Evolutionary conservation across 2,329 filamentous ascomycete species (phyloP).

Genomic region (Malbranchea zuffiana): DNA sequence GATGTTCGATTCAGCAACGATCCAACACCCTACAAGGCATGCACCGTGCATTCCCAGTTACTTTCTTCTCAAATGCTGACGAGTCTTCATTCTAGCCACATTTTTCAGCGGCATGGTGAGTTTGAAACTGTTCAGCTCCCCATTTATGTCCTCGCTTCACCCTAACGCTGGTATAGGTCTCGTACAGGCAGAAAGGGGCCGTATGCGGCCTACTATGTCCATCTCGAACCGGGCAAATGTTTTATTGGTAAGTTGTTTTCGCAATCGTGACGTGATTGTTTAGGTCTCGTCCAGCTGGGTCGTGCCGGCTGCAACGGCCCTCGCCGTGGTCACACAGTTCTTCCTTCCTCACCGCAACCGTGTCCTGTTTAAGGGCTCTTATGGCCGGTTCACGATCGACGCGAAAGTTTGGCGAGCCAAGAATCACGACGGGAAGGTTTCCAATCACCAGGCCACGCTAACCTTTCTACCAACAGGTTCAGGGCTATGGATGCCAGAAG

Average conservation of each 20-base stretch:
- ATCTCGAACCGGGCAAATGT: constrained; percentile 60
- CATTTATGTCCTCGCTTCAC: not conserved
- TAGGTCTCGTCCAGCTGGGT: no score
- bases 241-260: constrained; percentile 63
- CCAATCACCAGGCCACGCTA: no score
- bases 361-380: no score
- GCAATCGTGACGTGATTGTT: no score
- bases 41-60: constrained; percentile 14
- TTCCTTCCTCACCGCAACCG: no score
- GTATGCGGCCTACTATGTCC: constrained; percentile 81
- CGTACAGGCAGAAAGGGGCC: constrained; percentile 77
- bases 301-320: no score
- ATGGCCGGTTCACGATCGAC: no score
- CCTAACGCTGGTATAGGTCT: constrained; percentile 43
- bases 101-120: constrained; percentile 69
- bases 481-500: constrained; percentile 71
- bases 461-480: constrained; percentile 46
- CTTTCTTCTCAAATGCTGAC: not conserved
- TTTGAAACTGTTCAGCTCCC: constrained; percentile 13
- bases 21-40: constrained; percentile 77
- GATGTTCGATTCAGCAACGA: constrained; percentile 78
- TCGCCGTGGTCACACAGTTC: no score
- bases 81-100: constrained; percentile 54
- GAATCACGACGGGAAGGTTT: no score
- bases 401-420: no score